Percentiles rank a stretch among this genome's conserved stretches.
Conservation (phyloP, 176 grass and related monocot genomes). For the Melocanna baccifera region DNA sequence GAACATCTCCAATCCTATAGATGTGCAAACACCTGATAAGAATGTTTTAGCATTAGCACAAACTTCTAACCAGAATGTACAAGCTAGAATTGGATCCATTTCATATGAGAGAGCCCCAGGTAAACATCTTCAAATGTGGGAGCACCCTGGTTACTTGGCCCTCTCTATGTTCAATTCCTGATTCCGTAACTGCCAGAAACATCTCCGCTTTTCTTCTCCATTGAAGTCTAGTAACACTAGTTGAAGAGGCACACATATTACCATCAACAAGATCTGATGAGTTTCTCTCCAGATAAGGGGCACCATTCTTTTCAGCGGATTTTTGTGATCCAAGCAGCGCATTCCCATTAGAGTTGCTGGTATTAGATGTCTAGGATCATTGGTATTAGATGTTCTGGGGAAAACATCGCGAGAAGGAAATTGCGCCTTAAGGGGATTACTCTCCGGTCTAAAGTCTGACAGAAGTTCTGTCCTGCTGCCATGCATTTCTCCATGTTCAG, state of each 20-base stretch:
- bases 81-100: no score
- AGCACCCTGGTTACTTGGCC: no score
- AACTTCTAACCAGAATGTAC: no score
- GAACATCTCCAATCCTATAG: no score
- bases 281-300: slow-evolving; percentile 32
- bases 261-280: slow-evolving; percentile 48
- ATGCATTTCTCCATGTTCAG: slow-evolving; percentile 34
- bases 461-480: slow-evolving; percentile 30
- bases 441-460: slow-evolving; percentile 48
- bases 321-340: slow-evolving; percentile 35
- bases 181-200: no score
- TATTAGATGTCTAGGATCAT: no score
- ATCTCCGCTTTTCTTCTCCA: slow-evolving; percentile 97
- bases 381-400: no score
- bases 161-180: no score
- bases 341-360: slow-evolving; percentile 34
- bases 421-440: slow-evolving; percentile 69
- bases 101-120: no score
- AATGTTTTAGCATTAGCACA: no score
- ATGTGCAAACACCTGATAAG: no score
- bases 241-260: slow-evolving; percentile 78
- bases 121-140: no score
- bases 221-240: slow-evolving; percentile 89
- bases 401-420: slow-evolving; percentile 79
- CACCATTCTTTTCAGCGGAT: slow-evolving; percentile 38